phyloP scores from a whole-genome alignment of 805 yeast genomes.

The Kodamaea nitidulidarum region DNA sequence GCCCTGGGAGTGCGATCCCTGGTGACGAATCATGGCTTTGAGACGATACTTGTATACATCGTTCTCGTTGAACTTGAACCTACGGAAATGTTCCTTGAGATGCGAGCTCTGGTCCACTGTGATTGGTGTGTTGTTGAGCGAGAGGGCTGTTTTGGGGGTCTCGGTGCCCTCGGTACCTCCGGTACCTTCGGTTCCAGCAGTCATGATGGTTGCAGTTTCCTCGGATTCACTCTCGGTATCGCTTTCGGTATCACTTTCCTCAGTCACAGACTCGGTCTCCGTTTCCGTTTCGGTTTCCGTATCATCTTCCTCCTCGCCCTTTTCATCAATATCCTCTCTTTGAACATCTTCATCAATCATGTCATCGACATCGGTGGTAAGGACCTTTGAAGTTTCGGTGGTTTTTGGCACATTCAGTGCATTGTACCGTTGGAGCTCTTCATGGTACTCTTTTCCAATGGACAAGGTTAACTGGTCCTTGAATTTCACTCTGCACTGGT shows the following conservation, averaged over 20 bases:
- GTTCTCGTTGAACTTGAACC: conserved; percentile 38
- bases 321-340: conserved; percentile 35
- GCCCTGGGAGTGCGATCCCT: conserved; percentile 84
- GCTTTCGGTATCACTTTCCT: conserved; percentile 9
- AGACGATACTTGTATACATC: conserved; percentile 51
- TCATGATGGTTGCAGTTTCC: conserved; percentile 10
- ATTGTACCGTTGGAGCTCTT: conserved; percentile 34
- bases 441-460: conserved; percentile 42
- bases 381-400: conserved; percentile 15
- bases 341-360: conserved; percentile 33
- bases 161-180: conserved; percentile 15
- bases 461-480: conserved; percentile 50
- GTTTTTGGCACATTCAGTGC: conserved; percentile 8
- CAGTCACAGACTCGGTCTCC: conserved; percentile 10
- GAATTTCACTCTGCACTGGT: conserved; percentile 67
- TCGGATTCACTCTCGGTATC: no score
- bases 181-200: conserved; percentile 6
- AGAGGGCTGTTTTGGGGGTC: conserved; percentile 2
- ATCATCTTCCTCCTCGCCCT: conserved; percentile 29
- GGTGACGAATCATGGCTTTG: conserved; percentile 74
- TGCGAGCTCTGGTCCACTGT: conserved; percentile 35
- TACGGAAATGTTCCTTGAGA: conserved; percentile 33
- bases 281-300: conserved; percentile 14
- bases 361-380: conserved; percentile 24
- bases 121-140: conserved; percentile 36